A percentile compares a stretch with the other conserved stretches of the same genome.
Evolutionary conservation across 1,284 basidiomycete species (phyloP).

Genomic region (Cryptococcus jaspeensis): DNA sequence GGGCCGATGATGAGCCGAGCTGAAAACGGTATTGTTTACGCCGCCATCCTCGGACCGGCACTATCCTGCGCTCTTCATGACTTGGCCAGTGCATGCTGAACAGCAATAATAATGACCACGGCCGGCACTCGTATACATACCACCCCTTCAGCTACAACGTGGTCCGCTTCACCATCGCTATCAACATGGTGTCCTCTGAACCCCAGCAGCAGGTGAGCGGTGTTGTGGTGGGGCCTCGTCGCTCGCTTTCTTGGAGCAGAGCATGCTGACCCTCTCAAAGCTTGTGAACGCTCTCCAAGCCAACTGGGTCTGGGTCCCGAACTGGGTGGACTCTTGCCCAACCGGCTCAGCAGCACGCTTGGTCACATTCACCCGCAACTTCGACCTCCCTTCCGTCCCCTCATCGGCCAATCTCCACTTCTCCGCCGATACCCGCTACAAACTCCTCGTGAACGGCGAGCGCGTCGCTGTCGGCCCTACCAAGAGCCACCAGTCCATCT

Average conservation of each 20-base stretch:
- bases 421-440: conserved; percentile 36
- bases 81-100: no score
- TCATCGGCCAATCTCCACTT: conserved; percentile 15
- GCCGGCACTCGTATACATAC: no score
- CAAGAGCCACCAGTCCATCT: conserved; percentile 16
- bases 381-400: conserved; percentile 8
- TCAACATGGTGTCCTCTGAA: no score
- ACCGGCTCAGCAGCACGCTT: conserved; percentile 17
- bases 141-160: no score
- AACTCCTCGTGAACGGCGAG: conserved; percentile 27
- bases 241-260: not conserved
- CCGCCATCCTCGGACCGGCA: no score
- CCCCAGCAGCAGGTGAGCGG: no score
- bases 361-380: conserved; percentile 21
- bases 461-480: conserved; percentile 29
- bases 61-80: no score
- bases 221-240: no score
- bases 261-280: conserved; percentile 1
- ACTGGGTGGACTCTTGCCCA: conserved; percentile 22
- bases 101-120: no score
- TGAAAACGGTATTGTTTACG: no score
- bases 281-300: conserved; percentile 17
- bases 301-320: conserved; percentile 31
- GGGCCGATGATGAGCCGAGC: no score
- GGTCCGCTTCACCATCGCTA: no score